A percentile compares a stretch with the other conserved stretches of the same genome.
Conservation (phyloP, 2,329 filamentous ascomycete genomes). For the Trichophyton simii region DNA sequence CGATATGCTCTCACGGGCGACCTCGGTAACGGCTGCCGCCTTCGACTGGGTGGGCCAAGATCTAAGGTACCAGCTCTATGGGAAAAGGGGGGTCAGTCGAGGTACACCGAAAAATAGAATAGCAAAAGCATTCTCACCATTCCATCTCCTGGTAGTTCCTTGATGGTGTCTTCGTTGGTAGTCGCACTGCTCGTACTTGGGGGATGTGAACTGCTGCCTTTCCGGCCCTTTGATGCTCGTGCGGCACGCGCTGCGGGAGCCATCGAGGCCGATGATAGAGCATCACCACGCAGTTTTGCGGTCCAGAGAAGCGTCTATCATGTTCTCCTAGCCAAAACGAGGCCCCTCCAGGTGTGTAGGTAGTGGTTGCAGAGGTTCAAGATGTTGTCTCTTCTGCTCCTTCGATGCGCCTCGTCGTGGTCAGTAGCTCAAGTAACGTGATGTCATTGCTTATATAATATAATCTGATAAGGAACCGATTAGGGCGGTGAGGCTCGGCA, state of each 20-base stretch:
- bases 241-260: slow-evolving; percentile 24
- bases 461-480: background rate
- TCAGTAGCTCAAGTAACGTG: slow-evolving; percentile 8
- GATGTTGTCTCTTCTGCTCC: background rate
- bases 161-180: slow-evolving; percentile 1
- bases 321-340: background rate
- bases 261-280: slow-evolving; percentile 22
- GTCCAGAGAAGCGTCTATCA: background rate
- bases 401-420: slow-evolving; percentile 1
- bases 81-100: slow-evolving; percentile 8
- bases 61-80: slow-evolving; percentile 33
- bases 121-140: background rate
- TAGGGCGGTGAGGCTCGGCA: background rate
- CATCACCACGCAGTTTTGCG: slow-evolving; percentile 22
- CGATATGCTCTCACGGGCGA: slow-evolving; percentile 39
- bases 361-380: background rate
- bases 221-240: background rate
- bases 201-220: background rate
- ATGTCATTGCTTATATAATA: slow-evolving; percentile 11
- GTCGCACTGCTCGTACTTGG: background rate
- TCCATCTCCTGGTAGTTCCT: background rate
- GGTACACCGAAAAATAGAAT: background rate
- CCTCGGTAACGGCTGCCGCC: slow-evolving; percentile 37
- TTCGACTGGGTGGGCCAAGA: slow-evolving; percentile 37
- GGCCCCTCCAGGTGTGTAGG: background rate